Conservation (phyloP, 257 asterid species). For the Przewalskia tangutica region DNA sequence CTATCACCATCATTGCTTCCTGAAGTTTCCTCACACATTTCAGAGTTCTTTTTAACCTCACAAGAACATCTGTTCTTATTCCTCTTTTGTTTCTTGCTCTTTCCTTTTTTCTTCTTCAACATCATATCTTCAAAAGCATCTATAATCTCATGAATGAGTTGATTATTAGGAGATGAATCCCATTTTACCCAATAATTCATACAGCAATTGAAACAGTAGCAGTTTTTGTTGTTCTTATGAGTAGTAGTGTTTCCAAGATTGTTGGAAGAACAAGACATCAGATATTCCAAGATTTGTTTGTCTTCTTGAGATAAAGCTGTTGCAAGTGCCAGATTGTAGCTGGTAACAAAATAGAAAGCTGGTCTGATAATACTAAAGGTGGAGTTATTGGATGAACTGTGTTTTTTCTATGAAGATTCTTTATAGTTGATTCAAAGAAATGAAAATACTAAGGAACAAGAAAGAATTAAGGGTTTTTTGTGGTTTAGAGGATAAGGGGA, state of each 20-base stretch:
- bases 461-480: background rate
- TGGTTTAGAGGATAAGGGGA: background rate
- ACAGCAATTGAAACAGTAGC: conserved; percentile 33
- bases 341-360: conserved; percentile 25
- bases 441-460: background rate
- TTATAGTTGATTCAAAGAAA: conserved; percentile 11
- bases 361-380: conserved; percentile 13
- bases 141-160: conserved; percentile 31
- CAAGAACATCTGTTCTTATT: background rate
- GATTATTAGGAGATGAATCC: conserved; percentile 40
- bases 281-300: conserved; percentile 25
- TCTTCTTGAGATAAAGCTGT: conserved; percentile 27
- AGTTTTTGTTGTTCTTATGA: conserved; percentile 20
- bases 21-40: conserved; percentile 1
- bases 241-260: background rate
- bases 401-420: conserved; percentile 20
- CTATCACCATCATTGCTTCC: background rate
- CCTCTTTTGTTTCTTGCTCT: conserved; percentile 18
- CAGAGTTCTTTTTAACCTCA: background rate
- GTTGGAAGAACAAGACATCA: conserved; percentile 21
- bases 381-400: conserved; percentile 21
- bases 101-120: conserved; percentile 18
- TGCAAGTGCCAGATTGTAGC: conserved; percentile 24
- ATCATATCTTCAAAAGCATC: conserved; percentile 30
- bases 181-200: conserved; percentile 35